Evolutionary conservation across 148 eudicot genomes (phyloP), one percentile per base, ranked within the genome.

Genomic region (Spergularia marina): DNA sequence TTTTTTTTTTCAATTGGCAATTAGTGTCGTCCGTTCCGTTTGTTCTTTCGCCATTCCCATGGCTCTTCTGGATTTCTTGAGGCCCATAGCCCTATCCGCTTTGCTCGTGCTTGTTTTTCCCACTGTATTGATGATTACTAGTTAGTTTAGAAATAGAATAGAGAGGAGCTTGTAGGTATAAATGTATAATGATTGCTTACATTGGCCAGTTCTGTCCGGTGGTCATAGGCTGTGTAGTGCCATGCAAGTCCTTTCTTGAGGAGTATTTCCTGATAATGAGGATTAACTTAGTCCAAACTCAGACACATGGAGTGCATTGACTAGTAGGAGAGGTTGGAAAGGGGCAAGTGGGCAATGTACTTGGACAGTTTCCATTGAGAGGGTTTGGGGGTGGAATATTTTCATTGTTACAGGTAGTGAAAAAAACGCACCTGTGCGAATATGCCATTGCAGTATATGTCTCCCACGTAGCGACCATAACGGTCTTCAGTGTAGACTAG

Each of bases 191-290:
- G 39, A 36, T 60, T 71, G 78, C 98, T 85, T 78, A 92, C 98
- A 87, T 89, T 90, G 15, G 86, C 98, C 11, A 94, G 79, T 17
- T 94, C 91, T 23, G 88, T 78, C 2, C 96, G 90, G 64, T 68
- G 79, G 78, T 92, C 97, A 68, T 95, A 90, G 39, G 94, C 98
- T 74, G 85, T 80, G 63, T 92, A 92, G 30, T 95, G 98, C 98
- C 98, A 95, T 58, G 91, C 98, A 16, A 90, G 78, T 58, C 98
- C 98, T 78, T 92, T 95, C 92, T 95, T 95, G 51, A 95, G 89
- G 97, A 92, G 86, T 68, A 59, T 25, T 78, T 95, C 98, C 97
- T 95, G 74, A 41, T 40, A 59, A 41, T 30, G 25, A 47, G 13
- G 10, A 49, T 49, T 51, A 18, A n/a, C 53, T 1, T 47, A 39